Conservation (phyloP, 495 filamentous ascomycete genomes). For the Penicillium antarcticum region DNA sequence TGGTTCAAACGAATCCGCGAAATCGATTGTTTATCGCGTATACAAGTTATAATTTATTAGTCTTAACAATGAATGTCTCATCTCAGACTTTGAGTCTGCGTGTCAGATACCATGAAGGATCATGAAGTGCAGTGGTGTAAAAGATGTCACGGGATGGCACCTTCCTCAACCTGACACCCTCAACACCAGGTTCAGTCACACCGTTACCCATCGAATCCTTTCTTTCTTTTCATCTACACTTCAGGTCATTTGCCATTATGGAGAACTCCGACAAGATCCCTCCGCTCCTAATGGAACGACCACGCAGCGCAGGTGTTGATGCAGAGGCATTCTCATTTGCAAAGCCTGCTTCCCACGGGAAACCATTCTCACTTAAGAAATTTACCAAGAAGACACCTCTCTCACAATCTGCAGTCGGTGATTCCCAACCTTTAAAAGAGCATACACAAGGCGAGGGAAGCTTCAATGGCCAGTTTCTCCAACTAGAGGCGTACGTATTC, state of each 20-base stretch:
- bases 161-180: background rate
- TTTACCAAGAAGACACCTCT: slow-evolving; percentile 2
- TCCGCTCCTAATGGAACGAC: slow-evolving; percentile 31
- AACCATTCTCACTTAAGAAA: slow-evolving; percentile 20
- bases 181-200: background rate
- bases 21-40: too few species aligned
- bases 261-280: background rate
- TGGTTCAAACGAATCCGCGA: too few species aligned
- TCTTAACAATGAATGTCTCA: too few species aligned
- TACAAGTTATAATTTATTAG: too few species aligned
- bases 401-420: background rate
- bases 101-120: too few species aligned
- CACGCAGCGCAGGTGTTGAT: slow-evolving; percentile 29
- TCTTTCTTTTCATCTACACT: too few species aligned
- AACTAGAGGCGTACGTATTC: background rate
- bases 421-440: background rate
- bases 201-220: too few species aligned
- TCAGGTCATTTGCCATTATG: background rate
- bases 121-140: background rate
- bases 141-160: slow-evolving; percentile 1
- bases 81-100: too few species aligned
- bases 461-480: background rate
- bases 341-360: slow-evolving; percentile 25
- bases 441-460: background rate
- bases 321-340: slow-evolving; percentile 33